Evolutionary conservation across 257 asterid genomes (phyloP), one percentile per base, ranked within the genome.

Genomic region (Agastache rugosa): DNA sequence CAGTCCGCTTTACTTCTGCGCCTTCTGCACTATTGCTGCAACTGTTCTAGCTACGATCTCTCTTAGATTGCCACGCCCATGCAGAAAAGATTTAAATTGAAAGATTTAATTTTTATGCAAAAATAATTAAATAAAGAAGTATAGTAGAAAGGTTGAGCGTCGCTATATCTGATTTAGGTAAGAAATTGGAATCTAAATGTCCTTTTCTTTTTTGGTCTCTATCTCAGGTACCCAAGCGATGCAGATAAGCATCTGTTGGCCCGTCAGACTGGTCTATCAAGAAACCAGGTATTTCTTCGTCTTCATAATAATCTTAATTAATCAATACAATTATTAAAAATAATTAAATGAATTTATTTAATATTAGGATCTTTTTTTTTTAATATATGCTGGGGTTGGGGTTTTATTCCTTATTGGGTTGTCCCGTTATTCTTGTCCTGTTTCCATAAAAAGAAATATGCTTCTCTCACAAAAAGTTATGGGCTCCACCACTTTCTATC

Each of bases 221-320:
- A 84, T 87, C 90, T 88, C 97, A 96, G 99, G 96, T 96, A 96
- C 76, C 99, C 99, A 83, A 93, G 98, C 85, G 99, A 96, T 81
- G 99, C 99, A 63, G 98, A 96, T 93, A 96, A 96, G 86, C 98
- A 91, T 80, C 97, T 96, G 78, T 82, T 96, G 85, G 94, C 99
- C 66, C 81, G 99, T 81, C 98, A 96, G 97, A 93, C 99, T 67
- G 98, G 98, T 76, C 90, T 96, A 50, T 96, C 99, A 42, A 89
- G 96, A 85, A 93, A 89, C 83, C 99, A 96, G 97, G 98, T 93
- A 65, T 23, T 58, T 31, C 37, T 4, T 5, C 7, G 4, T 2
- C 4, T 4, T 3, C 7, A 3, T 29, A 29, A 29, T 25, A n/a
- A n/a, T n/a, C n/a, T n/a, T n/a, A n/a, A n/a, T n/a, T n/a, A n/a